Percentiles rank a stretch among this genome's conserved stretches.
Conservation (phyloP, 2,329 filamentous ascomycete species). For the Arthrinium phaeospermum region DNA sequence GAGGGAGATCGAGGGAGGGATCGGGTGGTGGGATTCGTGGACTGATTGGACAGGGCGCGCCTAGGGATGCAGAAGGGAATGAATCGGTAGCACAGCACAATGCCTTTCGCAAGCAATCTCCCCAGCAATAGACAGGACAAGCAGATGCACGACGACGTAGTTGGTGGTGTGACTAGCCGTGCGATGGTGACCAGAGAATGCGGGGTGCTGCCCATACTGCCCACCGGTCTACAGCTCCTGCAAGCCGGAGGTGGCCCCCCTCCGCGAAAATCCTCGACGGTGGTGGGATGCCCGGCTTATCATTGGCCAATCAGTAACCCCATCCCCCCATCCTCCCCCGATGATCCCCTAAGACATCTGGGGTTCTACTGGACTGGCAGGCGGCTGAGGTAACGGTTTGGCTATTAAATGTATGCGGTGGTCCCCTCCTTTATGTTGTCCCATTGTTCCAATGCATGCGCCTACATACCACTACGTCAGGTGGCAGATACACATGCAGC, state of each 20-base stretch:
- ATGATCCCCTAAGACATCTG: background rate
- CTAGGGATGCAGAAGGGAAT: background rate
- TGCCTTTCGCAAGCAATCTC: background rate
- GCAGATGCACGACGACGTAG: constrained; percentile 6
- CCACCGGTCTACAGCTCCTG: background rate
- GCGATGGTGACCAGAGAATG: constrained; percentile 1
- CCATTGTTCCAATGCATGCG: background rate
- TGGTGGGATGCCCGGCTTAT: background rate
- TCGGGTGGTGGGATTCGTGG: background rate
- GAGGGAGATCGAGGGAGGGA: background rate
- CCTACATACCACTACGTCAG: background rate
- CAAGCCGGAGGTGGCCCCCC: background rate
- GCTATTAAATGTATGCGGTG: background rate
- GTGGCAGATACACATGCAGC: background rate
- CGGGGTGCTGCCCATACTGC: background rate
- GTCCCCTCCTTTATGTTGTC: background rate
- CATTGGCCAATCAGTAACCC: background rate
- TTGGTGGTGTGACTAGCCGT: constrained; percentile 3
- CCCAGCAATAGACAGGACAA: background rate
- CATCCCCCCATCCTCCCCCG: background rate
- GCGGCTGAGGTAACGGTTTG: background rate
- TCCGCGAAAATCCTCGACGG: background rate
- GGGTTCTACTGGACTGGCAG: background rate
- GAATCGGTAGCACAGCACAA: background rate
- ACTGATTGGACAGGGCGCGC: background rate